Conservation (phyloP, 1,284 basidiomycete species). For the Anthracocystis panici-leucophaei region DNA sequence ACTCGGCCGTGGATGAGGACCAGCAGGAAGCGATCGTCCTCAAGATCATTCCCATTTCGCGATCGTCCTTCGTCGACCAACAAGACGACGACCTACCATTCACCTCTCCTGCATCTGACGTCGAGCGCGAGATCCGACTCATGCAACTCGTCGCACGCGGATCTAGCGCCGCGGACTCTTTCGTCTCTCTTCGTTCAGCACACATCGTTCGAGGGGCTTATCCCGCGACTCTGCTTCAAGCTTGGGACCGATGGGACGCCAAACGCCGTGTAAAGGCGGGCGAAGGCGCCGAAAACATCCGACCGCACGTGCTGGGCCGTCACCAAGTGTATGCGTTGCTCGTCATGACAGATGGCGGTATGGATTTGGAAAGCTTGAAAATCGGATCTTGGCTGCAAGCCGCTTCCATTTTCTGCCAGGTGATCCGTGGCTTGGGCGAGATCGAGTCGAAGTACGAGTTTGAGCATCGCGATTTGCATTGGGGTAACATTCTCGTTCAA, state of each 20-base stretch:
- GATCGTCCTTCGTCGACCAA: slow-evolving; percentile 50
- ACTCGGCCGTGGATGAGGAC: background rate
- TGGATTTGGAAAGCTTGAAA: slow-evolving; percentile 84
- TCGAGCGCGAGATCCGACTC: slow-evolving; percentile 87
- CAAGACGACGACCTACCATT: slow-evolving; percentile 64
- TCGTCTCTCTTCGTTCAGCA: slow-evolving; percentile 71
- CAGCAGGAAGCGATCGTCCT: slow-evolving; percentile 32
- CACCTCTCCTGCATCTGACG: slow-evolving; percentile 75
- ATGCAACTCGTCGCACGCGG: slow-evolving; percentile 76
- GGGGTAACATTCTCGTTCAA: slow-evolving; percentile 91
- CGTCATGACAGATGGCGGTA: slow-evolving; percentile 86
- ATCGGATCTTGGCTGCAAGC: slow-evolving; percentile 88
- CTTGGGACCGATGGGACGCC: slow-evolving; percentile 87
- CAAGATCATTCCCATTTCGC: slow-evolving; percentile 81
- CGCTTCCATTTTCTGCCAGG: slow-evolving; percentile 89
- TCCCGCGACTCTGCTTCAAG: slow-evolving; percentile 79
- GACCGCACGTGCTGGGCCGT: slow-evolving; percentile 80
- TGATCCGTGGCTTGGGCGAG: slow-evolving; percentile 79
- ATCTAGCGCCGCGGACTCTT: slow-evolving; percentile 24
- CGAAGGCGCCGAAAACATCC: slow-evolving; percentile 81
- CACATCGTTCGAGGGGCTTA: slow-evolving; percentile 88
- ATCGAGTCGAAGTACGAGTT: slow-evolving; percentile 85
- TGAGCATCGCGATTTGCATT: slow-evolving; percentile 98
- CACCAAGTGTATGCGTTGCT: slow-evolving; percentile 88
- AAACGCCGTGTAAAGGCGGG: slow-evolving; percentile 71